These are phyloP conservation scores for Lupinus albus DNA, from an alignment of 306 rosid genomes.

Conservation along the genomic window DNA sequence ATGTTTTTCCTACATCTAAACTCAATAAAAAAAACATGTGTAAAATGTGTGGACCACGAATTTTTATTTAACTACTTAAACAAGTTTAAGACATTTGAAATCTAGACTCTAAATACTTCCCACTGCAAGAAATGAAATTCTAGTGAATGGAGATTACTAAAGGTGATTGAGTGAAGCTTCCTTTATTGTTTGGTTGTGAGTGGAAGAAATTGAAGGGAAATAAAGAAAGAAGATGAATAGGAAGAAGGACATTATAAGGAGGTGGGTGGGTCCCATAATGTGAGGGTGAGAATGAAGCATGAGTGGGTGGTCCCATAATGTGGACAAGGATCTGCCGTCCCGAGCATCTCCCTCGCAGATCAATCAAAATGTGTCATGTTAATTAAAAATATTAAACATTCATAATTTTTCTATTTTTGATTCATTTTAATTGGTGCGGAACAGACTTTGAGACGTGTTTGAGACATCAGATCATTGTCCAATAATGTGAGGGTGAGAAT, in stretches of 20 bases:
- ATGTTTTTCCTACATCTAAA: neutral
- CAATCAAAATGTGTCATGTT: too few species aligned
- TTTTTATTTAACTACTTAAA: neutral
- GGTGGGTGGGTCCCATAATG: constrained; percentile 54
- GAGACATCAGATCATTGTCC: too few species aligned
- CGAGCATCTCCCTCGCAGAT: too few species aligned
- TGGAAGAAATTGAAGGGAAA: neutral
- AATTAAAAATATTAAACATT: too few species aligned
- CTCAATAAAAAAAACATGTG: neutral
- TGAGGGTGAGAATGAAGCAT: constrained; percentile 55
- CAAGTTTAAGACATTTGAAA: constrained; percentile 4
- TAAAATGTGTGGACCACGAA: neutral
- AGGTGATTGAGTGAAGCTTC: constrained; percentile 6
- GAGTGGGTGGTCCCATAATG: too few species aligned
- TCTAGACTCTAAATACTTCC: neutral
- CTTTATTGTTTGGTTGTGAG: neutral
- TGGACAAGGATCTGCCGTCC: too few species aligned
- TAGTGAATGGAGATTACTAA: neutral
- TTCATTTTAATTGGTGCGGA: too few species aligned
- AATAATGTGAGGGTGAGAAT: constrained; percentile 59
- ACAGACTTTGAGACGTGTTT: too few species aligned
- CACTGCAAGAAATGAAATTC: neutral
- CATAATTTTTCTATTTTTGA: too few species aligned
- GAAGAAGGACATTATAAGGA: neutral
- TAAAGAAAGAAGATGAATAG: neutral